Conservation (phyloP, 2,329 filamentous ascomycete genomes). For the Zymoseptoria crescenta region DNA sequence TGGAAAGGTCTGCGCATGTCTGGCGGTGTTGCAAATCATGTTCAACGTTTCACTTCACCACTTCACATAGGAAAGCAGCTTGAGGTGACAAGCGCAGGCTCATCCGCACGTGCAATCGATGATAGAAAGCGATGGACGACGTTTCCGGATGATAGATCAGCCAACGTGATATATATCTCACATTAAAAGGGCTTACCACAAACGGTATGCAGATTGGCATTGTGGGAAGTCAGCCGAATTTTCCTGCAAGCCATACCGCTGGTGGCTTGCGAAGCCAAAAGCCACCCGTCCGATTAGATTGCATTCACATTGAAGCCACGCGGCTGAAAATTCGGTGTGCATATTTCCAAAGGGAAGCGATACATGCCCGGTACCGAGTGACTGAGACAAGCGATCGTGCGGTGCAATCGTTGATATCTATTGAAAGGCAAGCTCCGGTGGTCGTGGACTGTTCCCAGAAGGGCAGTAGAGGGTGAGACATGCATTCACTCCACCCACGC, state of each 20-base stretch:
- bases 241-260: not conserved
- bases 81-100: not conserved
- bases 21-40: not conserved
- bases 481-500: conserved; percentile 62
- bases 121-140: not conserved
- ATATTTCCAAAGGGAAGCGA: not conserved
- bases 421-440: not conserved
- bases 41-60: not conserved
- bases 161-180: not conserved
- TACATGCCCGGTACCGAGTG: not conserved
- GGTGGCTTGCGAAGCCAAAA: not conserved
- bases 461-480: not conserved
- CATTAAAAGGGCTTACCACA: not conserved
- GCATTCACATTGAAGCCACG: not conserved
- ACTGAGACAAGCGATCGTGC: not conserved
- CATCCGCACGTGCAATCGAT: not conserved
- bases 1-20: not conserved
- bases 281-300: not conserved
- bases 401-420: not conserved
- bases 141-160: not conserved
- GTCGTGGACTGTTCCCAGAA: not conserved
- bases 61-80: not conserved
- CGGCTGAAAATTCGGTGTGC: not conserved
- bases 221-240: not conserved
- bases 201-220: not conserved